Evolutionary conservation across 371 early-diverging fungal species (phyloP).

Genomic region (Mucor saturninus): DNA sequence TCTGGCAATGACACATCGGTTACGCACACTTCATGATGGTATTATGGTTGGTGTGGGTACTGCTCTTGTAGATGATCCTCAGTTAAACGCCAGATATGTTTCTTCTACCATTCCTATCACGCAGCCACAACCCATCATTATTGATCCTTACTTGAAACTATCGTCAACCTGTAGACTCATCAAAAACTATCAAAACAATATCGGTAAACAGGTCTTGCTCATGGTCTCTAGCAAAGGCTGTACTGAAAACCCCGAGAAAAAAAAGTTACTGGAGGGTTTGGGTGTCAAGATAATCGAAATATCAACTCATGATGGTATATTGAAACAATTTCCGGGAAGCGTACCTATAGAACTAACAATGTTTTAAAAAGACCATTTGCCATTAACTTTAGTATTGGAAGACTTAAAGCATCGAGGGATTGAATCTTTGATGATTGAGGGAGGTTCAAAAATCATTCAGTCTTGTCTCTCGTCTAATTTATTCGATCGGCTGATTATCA

Average conservation of each 20-base stretch:
- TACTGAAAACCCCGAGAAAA: conserved; percentile 14
- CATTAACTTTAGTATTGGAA: conserved; percentile 28
- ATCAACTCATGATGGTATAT: not conserved
- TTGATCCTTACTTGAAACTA: conserved; percentile 67
- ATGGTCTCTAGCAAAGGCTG: conserved; percentile 13
- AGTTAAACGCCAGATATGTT: conserved; percentile 64
- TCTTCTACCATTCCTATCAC: not conserved
- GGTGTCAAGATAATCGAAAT: conserved; percentile 38
- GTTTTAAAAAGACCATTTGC: conserved; percentile 24
- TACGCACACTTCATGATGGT: conserved; percentile 79
- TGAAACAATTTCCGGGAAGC: not conserved
- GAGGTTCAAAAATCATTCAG: conserved; percentile 83
- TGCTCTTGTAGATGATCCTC: conserved; percentile 84
- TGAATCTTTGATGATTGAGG: conserved; percentile 88
- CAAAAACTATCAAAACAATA: conserved; percentile 27
- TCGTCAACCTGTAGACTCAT: conserved; percentile 37
- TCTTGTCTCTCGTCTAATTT: conserved; percentile 54
- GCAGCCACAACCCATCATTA: conserved; percentile 86
- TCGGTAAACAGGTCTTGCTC: conserved; percentile 42
- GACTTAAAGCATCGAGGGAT: conserved; percentile 42
- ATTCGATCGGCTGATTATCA: conserved; percentile 71
- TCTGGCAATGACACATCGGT: conserved; percentile 78
- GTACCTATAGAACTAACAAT: not conserved
- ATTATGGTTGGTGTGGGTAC: conserved; percentile 93
- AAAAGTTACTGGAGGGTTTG: conserved; percentile 42